Evolutionary conservation across 2,329 filamentous ascomycete genomes (phyloP).

Genomic region (Amauroascus verrucosus): DNA sequence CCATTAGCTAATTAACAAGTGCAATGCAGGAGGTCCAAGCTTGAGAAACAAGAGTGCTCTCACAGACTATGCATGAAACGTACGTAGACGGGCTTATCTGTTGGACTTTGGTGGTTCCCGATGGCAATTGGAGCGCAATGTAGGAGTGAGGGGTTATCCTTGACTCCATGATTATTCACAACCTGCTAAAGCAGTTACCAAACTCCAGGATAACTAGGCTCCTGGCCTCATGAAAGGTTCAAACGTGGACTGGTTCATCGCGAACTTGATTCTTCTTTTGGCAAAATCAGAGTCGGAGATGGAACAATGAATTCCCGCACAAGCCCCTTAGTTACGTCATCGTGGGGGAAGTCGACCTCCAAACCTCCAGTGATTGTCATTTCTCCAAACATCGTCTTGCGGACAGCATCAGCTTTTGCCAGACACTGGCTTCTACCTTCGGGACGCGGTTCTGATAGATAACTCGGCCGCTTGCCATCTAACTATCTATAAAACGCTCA

Average conservation of each 20-base stretch:
- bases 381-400: too few relatives aligned
- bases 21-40: constrained; percentile 4
- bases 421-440: too few relatives aligned
- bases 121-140: constrained; percentile 38
- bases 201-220: too few relatives aligned
- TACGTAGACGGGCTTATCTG: constrained; percentile 56
- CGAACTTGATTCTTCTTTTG: not conserved
- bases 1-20: constrained; percentile 16
- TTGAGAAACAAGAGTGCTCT: constrained; percentile 18
- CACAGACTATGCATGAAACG: constrained; percentile 32
- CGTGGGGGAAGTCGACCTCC: not conserved
- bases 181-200: too few relatives aligned
- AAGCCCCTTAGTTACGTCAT: constrained; percentile 5
- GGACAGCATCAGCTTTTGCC: too few relatives aligned
- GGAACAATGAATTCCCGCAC: not conserved
- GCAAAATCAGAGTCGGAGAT: not conserved
- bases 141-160: constrained; percentile 30
- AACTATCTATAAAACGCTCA: too few relatives aligned
- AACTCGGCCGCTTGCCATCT: too few relatives aligned
- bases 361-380: not conserved
- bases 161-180: constrained; percentile 28
- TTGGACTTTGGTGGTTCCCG: constrained; percentile 47
- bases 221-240: too few relatives aligned
- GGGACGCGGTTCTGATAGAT: too few relatives aligned
- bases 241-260: too few relatives aligned